Conservation (phyloP, 139 green algal species). For the Zygnema cylindricum region DNA sequence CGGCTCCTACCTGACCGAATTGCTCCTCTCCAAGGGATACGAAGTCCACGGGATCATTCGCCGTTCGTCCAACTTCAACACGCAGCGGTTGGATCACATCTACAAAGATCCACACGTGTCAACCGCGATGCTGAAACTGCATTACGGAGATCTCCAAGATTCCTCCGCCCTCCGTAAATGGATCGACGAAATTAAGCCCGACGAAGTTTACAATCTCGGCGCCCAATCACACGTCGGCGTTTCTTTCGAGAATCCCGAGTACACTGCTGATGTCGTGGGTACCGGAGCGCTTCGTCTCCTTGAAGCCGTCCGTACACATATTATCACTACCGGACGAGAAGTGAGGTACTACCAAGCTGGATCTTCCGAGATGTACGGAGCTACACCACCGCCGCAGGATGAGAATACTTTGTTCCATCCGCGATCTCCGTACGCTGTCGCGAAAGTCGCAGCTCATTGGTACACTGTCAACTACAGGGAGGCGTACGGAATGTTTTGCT, state of each 20-base stretch:
- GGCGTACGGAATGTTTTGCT: constrained; percentile 78
- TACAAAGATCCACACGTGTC: constrained; percentile 51
- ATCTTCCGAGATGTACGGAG: constrained; percentile 80
- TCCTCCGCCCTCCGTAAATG: constrained; percentile 58
- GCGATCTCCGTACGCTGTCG: constrained; percentile 79
- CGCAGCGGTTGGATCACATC: constrained; percentile 72
- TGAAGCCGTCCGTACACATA: constrained; percentile 72
- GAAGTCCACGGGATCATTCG: constrained; percentile 77
- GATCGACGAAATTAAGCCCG: constrained; percentile 63
- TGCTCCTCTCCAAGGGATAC: constrained; percentile 78
- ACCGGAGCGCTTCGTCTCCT: constrained; percentile 71
- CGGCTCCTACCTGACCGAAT: constrained; percentile 75
- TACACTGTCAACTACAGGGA: constrained; percentile 81
- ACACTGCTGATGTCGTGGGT: constrained; percentile 73
- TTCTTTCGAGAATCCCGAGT: constrained; percentile 79
- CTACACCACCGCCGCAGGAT: constrained; percentile 75
- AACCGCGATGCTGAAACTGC: constrained; percentile 56
- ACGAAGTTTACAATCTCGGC: constrained; percentile 84
- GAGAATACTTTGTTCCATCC: constrained; percentile 80
- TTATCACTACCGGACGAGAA: constrained; percentile 48
- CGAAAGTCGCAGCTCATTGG: constrained; percentile 80
- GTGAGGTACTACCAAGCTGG: constrained; percentile 80
- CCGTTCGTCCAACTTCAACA: constrained; percentile 71
- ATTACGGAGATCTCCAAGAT: constrained; percentile 77
- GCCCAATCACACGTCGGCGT: constrained; percentile 78